Evolutionary conservation across 2,329 filamentous ascomycete species (phyloP), one percentile per base, ranked within the genome.

Genomic region (Fusarium dlaminii): DNA sequence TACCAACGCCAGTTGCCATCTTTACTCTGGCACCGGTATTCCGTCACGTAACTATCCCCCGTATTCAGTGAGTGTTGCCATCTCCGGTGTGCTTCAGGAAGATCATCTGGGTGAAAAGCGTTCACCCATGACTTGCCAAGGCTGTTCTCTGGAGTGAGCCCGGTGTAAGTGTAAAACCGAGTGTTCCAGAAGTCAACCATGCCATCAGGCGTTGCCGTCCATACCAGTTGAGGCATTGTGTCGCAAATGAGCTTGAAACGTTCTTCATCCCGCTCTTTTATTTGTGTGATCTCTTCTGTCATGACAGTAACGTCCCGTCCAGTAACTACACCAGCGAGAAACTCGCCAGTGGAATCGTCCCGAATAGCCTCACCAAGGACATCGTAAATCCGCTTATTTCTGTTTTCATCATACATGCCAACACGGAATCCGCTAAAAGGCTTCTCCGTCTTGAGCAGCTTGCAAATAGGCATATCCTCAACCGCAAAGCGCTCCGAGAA

Each of bases 131-230:
- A 88, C 36, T 85, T 78, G 1, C 92, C 92, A 6, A 92, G 74
- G 32, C 90, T 93, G 15, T 91, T 84, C 49, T 92, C 89, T 15
- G 86, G 84, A 0, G 86, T 87, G 30, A 94, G 81, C 0, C 93
- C 92, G 0, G 93, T 95, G 76, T 93, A 95, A n/a, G 90, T 88
- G 77, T 93, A 94, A 92, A 93, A 96, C n/a, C 91, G 85, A 52
- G 90, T 88, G 66, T 92, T 93, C 81, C 92, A 95, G 82, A 94
- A 95, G 76, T 95, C 93, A 74, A 90, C 87, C 32, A 84, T 75
- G 1, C 93, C 93, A 22, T 92, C 88, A 0, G 92, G 87, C 1
- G 83, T 90, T 0, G 93, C 89, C 0, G 92, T 94, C 92, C 93
- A 96, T 10, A 95, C 90, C 82, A 92, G 84, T 76, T 92, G 90